Base-by-base conservation (phyloP, 495 filamentous ascomycete species). In the Mytilinidion resinicola region DNA sequence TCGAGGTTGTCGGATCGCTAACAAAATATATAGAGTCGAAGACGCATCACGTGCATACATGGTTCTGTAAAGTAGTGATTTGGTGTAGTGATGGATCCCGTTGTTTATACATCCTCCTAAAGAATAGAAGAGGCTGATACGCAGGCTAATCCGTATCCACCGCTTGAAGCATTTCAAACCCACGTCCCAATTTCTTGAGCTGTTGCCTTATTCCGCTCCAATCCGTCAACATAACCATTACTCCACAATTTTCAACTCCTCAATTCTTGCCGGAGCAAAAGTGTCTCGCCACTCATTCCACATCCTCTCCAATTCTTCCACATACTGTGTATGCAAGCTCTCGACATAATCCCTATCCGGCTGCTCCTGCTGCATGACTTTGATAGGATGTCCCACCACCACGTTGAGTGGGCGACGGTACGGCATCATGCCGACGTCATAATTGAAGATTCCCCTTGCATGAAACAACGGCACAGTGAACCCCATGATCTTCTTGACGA, bases 341-440 rank as follows among this genome's bases (percentile, higher is more conserved):
- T 95, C 84, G 58, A 97, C 81, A 65, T 96, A 91, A 15, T 73
- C 74, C 41, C 84, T 80, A 50, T 86, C 78, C n/a, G 87, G 80
- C 47, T 78, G 77, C 35, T 76, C 68, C 54, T 82, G 73, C 67
- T 83, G 80, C 61, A 76, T 71, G 14, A 95, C 87, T 54, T 79
- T 76, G 55, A 96, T 87, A 2, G 91, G 89, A 56, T 79, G 76
- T 1, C 91, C 92, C 7, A 95, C 88, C 8, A 98, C 91, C 36
- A 95, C 80, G 66, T 97, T 92, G 41, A 98, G 63, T 14, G 90
- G 85, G 37, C 84, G 76, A 36, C 95, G 81, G 72, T 97, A 97
- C 7, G 93, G 93, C 88, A 97, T 88, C 53, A 97, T 68, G 0
- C 93, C 93, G 1, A 96, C 88, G 69, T 98, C 93, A 61, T 98